Evolutionary conservation across 2,329 filamentous ascomycete species (phyloP).

Genomic region (Metarhizium humberi): DNA sequence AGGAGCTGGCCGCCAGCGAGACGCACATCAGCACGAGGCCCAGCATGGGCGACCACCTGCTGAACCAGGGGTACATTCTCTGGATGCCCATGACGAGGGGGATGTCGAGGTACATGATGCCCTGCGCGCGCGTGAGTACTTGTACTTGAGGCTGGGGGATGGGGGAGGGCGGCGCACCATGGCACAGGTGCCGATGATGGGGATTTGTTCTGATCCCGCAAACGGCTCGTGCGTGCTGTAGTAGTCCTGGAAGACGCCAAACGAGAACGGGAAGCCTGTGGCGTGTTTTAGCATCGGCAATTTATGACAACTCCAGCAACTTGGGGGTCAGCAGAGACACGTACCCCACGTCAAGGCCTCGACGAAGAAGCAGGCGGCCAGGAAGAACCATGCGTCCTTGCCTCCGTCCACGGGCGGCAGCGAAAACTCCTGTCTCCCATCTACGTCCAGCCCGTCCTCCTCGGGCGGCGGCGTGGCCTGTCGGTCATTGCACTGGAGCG

Average conservation of each 20-base stretch:
- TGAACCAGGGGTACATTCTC: slow-evolving; percentile 30
- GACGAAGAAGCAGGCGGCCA: slow-evolving; percentile 21
- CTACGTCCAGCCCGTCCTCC: not conserved
- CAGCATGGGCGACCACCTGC: slow-evolving; percentile 31
- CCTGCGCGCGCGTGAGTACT: slow-evolving; percentile 17
- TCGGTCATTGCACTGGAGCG: not conserved
- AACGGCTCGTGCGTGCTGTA: slow-evolving; percentile 54
- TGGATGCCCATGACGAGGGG: slow-evolving; percentile 39
- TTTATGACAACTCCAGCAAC: too few relatives aligned
- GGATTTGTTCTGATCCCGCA: slow-evolving; percentile 40
- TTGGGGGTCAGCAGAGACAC: not conserved
- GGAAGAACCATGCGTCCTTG: slow-evolving; percentile 25
- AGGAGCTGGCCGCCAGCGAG: slow-evolving; percentile 40
- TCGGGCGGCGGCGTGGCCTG: not conserved
- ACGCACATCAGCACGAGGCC: slow-evolving; percentile 43
- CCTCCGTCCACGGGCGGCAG: slow-evolving; percentile 21
- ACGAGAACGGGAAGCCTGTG: slow-evolving; percentile 57
- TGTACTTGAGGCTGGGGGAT: not conserved
- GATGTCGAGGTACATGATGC: slow-evolving; percentile 46
- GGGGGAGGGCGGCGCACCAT: slow-evolving; percentile 29
- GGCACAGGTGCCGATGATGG: slow-evolving; percentile 55
- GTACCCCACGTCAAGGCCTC: slow-evolving; percentile 26
- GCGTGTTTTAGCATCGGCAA: too few relatives aligned
- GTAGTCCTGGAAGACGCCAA: slow-evolving; percentile 63
- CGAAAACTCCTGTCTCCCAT: slow-evolving; percentile 9